Base-by-base conservation (phyloP, 208 protist species). In the Hexamita inflata region DNA sequence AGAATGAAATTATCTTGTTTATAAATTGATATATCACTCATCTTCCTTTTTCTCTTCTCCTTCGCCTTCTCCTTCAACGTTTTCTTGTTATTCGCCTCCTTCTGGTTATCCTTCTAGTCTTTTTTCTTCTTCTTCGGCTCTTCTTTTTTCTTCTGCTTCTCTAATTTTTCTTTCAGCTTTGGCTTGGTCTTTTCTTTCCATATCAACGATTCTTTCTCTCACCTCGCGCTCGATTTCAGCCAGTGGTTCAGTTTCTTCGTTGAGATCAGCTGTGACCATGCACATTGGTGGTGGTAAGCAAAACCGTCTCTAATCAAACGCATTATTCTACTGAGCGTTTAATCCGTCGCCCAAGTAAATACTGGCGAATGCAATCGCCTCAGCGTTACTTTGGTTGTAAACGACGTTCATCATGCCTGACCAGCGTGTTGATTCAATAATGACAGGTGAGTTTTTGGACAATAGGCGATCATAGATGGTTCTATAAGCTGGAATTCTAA, bases 321-420 rank as follows among this genome's bases (percentile, higher is more conserved):
- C 35, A 49, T 70, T 70, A 38, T 45, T 40, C 11, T n/a, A 49
- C 7, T 40, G 4, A 4, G 64, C 42, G 4, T 70, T 15, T 15
- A 15, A 34, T 30, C 64, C 64, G 42, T 70, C 64, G n/a, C 64
- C 64, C 2, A 70, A 45, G 35, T 70, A 70, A 49, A 70, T n/a
- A 70, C 19, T 45, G 15, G 64, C 38, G n/a, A 42, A 70, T n/a
- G 38, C 40, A 15, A 70, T n/a, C 11, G 35, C 30, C 4, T 49
- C 64, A 2, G 4, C 32, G 64, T 70, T 70, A 2, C 32, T n/a
- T 19, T 70, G 40, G 35, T 70, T 70, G 64, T 49, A 70, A 19
- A n/a, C 26, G 35, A 70, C 35, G n/a, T 70, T 70, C 4, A 70
- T 7, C 64, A 70, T 13, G 15, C 64, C 64, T 32, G 9, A 19